Evolutionary conservation across 164 flowering plant genomes (phyloP).

Genomic region (Protea cynaroides): DNA sequence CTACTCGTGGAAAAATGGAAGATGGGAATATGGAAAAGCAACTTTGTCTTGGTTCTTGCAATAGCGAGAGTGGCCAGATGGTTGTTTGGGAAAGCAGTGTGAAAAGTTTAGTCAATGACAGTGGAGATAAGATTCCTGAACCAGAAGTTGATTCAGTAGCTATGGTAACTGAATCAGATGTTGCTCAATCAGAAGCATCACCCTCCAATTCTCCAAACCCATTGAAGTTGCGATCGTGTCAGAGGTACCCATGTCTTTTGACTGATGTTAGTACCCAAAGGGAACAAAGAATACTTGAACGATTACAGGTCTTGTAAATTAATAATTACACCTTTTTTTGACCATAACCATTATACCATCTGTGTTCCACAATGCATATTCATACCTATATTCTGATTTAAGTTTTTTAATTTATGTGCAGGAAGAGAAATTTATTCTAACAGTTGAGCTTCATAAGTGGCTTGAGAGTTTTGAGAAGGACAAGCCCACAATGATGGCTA

Average conservation of each 20-base stretch:
- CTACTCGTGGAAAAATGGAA: constrained; percentile 12
- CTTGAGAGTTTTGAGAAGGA: constrained; percentile 74
- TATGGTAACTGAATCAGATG: constrained; percentile 15
- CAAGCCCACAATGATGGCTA: constrained; percentile 51
- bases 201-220: constrained; percentile 16
- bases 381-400: background rate
- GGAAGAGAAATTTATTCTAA: constrained; percentile 68
- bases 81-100: constrained; percentile 14
- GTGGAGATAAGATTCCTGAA: constrained; percentile 12
- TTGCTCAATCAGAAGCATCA: constrained; percentile 19
- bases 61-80: constrained; percentile 18
- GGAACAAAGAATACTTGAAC: constrained; percentile 57
- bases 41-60: constrained; percentile 11
- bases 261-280: constrained; percentile 34
- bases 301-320: constrained; percentile 44
- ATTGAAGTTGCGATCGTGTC: constrained; percentile 28
- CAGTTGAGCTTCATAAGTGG: constrained; percentile 68
- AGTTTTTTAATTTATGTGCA: constrained; percentile 23
- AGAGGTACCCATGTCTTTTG: constrained; percentile 37
- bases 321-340: background rate
- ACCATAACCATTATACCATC: background rate
- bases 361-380: background rate
- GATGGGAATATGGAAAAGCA: constrained; percentile 16
- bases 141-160: constrained; percentile 22
- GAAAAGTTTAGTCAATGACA: constrained; percentile 19